Evolutionary conservation across 768 basidiomycete genomes (phyloP), one percentile per base, ranked within the genome.

Genomic region (Rhodotorula kratochvilovae): DNA sequence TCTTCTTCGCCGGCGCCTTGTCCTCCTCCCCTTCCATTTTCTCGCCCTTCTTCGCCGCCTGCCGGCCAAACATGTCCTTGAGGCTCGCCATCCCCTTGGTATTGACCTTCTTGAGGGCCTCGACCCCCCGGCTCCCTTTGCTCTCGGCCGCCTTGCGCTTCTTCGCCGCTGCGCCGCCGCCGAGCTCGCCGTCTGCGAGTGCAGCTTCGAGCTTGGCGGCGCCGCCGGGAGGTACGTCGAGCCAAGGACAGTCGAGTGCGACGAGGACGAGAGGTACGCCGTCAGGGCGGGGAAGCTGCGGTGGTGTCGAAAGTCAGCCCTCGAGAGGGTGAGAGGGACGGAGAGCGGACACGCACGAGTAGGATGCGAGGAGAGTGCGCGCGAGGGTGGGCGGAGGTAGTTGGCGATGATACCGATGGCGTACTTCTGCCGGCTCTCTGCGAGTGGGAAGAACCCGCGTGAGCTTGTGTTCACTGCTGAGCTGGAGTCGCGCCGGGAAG

Each of bases 61-160:
- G 67, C 43, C 67, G 67, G 1, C 60, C 62, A 58, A 74, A 74
- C 68, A 74, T 53, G 21, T 59, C 58, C 25, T 31, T 33, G 29
- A 75, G 36, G 13, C 48, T 68, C 42, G 53, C 66, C 73, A 75
- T 75, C 39, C 73, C 73, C 63, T 68, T 75, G 27, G 63, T 66
- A 35, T 75, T 71, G 53, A 75, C 73, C 63, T 75, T 75, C 55
- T 75, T 75, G 17, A 75, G 64, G 59, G 70, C 67, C 64, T 75
- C 73, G 36, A 75, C 73, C 0, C 73, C 73, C 1, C 70, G 33
- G 36, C 60, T 62, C 1, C 73, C 73, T 27, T 75, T 75, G 54
- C 35, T 45, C 35, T 56, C 23, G 35, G 63, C 67, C 25, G 63
- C 53, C 57, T 71, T 71, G 48, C 67, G 62, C 55, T 75, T 71